phyloP scores from a whole-genome alignment of 139 green algal species.

The Tetradesmus lagerheimii region DNA sequence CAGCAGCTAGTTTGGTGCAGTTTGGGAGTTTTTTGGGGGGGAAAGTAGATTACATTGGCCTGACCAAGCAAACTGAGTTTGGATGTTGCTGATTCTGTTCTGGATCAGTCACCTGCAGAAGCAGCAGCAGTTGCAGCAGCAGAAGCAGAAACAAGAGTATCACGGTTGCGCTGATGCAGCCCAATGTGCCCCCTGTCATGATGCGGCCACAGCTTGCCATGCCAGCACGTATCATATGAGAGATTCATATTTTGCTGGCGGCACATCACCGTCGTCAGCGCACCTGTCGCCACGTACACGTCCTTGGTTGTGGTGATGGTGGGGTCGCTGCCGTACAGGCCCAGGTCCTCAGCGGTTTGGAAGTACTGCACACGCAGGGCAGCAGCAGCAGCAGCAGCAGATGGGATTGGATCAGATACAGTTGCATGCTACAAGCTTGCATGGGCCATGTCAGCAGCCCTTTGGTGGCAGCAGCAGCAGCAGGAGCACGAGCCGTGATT shows the following conservation, averaged over 20 bases:
- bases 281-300: slow-evolving; percentile 50
- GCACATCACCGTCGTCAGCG: no score
- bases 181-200: neutral
- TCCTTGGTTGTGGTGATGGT: slow-evolving; percentile 19
- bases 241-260: no score
- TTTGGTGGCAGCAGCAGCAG: neutral
- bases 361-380: slow-evolving; percentile 38
- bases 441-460: neutral
- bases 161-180: no score
- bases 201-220: neutral
- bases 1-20: neutral
- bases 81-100: no score
- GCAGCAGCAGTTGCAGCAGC: neutral
- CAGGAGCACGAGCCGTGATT: neutral
- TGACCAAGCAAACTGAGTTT: no score
- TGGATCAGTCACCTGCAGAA: neutral
- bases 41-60: no score
- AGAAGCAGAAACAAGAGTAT: no score
- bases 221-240: no score
- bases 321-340: slow-evolving; percentile 50
- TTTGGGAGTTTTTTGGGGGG: no score
- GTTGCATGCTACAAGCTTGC: no score
- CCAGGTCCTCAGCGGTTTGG: slow-evolving; percentile 50
- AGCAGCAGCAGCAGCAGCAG: neutral
- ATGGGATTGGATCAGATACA: neutral